Evolutionary conservation across 306 rosid species (phyloP).

Genomic region (Glycine soja): DNA sequence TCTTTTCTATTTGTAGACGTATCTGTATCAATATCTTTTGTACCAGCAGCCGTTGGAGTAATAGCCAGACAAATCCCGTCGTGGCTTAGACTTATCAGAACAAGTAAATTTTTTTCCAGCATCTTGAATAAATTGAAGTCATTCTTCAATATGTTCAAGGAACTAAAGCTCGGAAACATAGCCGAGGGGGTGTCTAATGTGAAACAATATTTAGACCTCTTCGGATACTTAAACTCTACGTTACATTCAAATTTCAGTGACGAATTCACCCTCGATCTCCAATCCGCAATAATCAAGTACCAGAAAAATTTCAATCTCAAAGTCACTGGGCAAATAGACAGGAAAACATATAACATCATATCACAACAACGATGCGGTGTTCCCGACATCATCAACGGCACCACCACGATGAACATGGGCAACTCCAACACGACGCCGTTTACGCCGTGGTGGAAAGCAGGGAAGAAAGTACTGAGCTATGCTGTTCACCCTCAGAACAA

Average conservation of each 20-base stretch:
- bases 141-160: neutral
- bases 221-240: conserved; percentile 6
- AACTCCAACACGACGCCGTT: neutral
- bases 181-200: neutral
- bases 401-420: neutral
- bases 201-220: neutral
- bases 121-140: conserved; percentile 12
- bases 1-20: neutral
- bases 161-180: neutral
- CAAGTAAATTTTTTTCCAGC: neutral
- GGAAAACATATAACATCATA: neutral
- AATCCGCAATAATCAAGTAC: neutral
- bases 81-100: neutral
- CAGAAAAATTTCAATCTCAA: conserved; percentile 20
- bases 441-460: conserved; percentile 25
- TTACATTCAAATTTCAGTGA: neutral
- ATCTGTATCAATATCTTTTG: conserved; percentile 2
- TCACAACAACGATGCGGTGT: conserved; percentile 27
- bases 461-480: neutral
- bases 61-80: neutral
- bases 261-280: neutral
- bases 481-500: neutral
- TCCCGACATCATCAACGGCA: conserved; percentile 28
- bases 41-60: neutral
- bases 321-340: neutral